phyloP scores from a whole-genome alignment of 1,284 basidiomycete genomes.

The Pseudozyma pruni region DNA sequence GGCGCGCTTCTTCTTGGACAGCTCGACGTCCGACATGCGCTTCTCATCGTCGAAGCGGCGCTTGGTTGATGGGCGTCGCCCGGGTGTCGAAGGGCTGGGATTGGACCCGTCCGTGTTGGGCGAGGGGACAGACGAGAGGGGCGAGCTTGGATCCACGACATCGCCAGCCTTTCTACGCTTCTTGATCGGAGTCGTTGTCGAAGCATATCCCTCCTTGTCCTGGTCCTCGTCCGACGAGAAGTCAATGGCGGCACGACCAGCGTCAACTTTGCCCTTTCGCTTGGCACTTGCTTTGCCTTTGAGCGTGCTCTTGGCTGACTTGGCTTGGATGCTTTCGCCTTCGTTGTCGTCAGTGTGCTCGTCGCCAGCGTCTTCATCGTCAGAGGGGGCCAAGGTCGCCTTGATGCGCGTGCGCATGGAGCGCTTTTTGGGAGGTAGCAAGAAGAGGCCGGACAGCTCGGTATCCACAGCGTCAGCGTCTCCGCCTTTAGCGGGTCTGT shows the following conservation, averaged over 20 bases:
- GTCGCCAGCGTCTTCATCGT: slow-evolving; percentile 17
- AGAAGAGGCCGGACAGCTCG: slow-evolving; percentile 34
- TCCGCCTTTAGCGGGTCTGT: slow-evolving; percentile 6
- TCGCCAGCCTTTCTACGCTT: slow-evolving; percentile 51
- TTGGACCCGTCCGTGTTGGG: slow-evolving; percentile 25
- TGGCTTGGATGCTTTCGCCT: slow-evolving; percentile 1
- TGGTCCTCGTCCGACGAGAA: slow-evolving; percentile 34
- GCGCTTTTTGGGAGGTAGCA: slow-evolving; percentile 64
- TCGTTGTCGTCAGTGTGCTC: slow-evolving; percentile 6
- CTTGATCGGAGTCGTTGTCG: slow-evolving; percentile 26
- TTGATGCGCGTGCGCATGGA: slow-evolving; percentile 61
- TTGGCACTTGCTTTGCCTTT: slow-evolving; percentile 16
- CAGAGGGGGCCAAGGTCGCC: slow-evolving; percentile 31
- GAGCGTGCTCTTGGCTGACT: slow-evolving; percentile 5
- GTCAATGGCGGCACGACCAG: slow-evolving; percentile 7
- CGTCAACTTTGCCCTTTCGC: slow-evolving; percentile 25
- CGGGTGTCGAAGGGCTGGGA: slow-evolving; percentile 30
- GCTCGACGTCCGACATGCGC: slow-evolving; percentile 30
- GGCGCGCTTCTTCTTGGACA: slow-evolving; percentile 38
- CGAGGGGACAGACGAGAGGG: slow-evolving; percentile 42
- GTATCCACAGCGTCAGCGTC: slow-evolving; percentile 18
- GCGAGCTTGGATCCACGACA: slow-evolving; percentile 46
- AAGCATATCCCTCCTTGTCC: slow-evolving; percentile 6
- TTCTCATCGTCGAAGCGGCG: slow-evolving; percentile 27
- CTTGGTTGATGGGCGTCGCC: slow-evolving; percentile 27